These are phyloP conservation scores for Suillus ampliporus DNA, from an alignment of 768 basidiomycete genomes.

Conservation along the genomic window DNA sequence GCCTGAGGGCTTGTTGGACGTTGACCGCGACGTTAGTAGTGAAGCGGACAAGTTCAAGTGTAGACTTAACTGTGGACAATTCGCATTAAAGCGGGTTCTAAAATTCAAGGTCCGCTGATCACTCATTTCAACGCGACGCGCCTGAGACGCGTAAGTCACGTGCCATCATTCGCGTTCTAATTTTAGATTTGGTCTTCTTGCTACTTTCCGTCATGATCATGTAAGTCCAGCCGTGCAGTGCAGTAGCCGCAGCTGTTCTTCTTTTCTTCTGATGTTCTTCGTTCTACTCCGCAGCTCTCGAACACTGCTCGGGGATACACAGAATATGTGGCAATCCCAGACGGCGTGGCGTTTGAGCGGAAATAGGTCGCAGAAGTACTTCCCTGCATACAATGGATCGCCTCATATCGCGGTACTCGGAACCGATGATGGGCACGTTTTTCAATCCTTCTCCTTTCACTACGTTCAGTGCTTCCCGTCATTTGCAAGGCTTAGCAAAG, in stretches of 20 bases:
- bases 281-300: not conserved
- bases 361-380: too few species aligned
- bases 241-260: not conserved
- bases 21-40: not conserved
- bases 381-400: too few species aligned
- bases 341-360: not conserved
- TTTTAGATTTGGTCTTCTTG: not conserved
- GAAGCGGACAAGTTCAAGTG: constrained; percentile 11
- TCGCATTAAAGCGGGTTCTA: constrained; percentile 22
- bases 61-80: constrained; percentile 6
- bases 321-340: not conserved
- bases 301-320: not conserved
- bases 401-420: not conserved
- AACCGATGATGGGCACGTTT: not conserved
- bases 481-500: not conserved
- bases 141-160: constrained; percentile 15
- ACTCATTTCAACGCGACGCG: constrained; percentile 30
- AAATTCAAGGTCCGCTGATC: constrained; percentile 32
- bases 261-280: not conserved
- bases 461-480: not conserved
- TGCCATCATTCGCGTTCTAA: constrained; percentile 18
- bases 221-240: too few species aligned
- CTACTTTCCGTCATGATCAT: too few species aligned
- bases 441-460: not conserved
- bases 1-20: not conserved